Evolutionary conservation across 306 rosid genomes (phyloP).

Genomic region (Prunus salicina): DNA sequence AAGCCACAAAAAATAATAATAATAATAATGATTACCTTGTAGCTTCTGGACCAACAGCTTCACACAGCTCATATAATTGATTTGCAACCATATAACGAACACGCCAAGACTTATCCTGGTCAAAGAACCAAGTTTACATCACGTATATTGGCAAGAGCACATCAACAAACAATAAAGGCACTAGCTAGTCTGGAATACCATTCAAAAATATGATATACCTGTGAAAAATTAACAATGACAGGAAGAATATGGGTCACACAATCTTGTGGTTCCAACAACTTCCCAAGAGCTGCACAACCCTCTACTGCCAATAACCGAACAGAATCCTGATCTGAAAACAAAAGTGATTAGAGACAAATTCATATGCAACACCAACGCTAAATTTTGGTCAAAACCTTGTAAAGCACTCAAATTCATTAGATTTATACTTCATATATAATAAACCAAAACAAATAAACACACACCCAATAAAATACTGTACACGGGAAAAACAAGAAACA

Average conservation of each 20-base stretch:
- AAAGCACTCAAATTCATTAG: not conserved
- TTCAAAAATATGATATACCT: conserved; percentile 45
- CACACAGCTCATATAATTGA: conserved; percentile 90
- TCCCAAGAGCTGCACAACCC: conserved; percentile 98
- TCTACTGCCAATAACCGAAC: conserved; percentile 97
- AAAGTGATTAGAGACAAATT: not conserved
- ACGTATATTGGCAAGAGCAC: not conserved
- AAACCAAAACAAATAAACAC: not conserved
- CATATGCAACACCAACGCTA: not conserved
- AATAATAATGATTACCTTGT: conserved; percentile 56
- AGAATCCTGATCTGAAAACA: conserved; percentile 87
- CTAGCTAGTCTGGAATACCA: not conserved
- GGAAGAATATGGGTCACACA: conserved; percentile 94
- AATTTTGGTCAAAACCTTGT: not conserved
- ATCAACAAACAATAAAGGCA: not conserved
- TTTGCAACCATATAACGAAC: conserved; percentile 99
- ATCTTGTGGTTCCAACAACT: conserved; percentile 92
- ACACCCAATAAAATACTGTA: not conserved
- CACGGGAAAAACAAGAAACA: too few relatives aligned
- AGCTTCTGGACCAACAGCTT: conserved; percentile 97
- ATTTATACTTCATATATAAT: not conserved
- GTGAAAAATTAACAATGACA: conserved; percentile 93
- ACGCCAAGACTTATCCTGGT: conserved; percentile 98
- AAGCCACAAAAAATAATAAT: not conserved
- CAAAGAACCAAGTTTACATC: conserved; percentile 14